Evolutionary conservation across 2,329 filamentous ascomycete species (phyloP).

Genomic region (Colletotrichum camelliae): DNA sequence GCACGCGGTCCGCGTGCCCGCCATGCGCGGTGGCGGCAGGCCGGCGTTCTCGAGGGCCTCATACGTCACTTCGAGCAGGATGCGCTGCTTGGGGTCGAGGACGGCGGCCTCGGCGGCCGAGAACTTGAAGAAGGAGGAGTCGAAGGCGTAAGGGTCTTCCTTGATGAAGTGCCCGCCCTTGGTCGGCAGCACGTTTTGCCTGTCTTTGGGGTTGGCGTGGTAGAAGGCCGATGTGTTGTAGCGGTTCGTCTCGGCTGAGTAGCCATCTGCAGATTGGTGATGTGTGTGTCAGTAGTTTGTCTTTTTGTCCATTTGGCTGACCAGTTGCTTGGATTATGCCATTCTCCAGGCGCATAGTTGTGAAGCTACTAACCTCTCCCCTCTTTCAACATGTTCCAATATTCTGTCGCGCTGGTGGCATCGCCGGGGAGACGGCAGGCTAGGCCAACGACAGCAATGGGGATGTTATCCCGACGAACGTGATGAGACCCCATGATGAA

Average conservation of each 20-base stretch:
- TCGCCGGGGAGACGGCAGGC: slow-evolving; percentile 47
- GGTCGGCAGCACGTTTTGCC: not conserved
- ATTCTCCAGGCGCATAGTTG: not conserved
- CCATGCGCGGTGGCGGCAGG: not conserved
- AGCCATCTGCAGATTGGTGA: not conserved
- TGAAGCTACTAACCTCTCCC: slow-evolving; percentile 21
- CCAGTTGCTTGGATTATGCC: not conserved
- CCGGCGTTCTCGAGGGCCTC: slow-evolving; percentile 27
- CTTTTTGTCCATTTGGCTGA: not conserved
- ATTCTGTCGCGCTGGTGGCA: slow-evolving; percentile 32
- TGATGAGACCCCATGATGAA: not conserved
- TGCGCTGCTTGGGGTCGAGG: slow-evolving; percentile 30
- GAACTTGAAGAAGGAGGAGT: slow-evolving; percentile 45
- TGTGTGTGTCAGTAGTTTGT: not conserved
- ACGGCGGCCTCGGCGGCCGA: slow-evolving; percentile 40
- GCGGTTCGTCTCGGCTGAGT: not conserved
- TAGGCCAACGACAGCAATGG: slow-evolving; percentile 47
- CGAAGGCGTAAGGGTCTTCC: slow-evolving; percentile 34
- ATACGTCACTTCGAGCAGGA: slow-evolving; percentile 25
- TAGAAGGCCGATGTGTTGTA: not conserved
- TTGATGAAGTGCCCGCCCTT: slow-evolving; percentile 30
- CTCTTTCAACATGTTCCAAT: slow-evolving; percentile 41
- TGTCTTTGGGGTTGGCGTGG: not conserved
- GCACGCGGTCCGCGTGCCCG: not conserved
- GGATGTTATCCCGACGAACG: slow-evolving; percentile 30